Evolutionary conservation across 1,284 basidiomycete genomes (phyloP).

Genomic region (Athelia sp.): DNA sequence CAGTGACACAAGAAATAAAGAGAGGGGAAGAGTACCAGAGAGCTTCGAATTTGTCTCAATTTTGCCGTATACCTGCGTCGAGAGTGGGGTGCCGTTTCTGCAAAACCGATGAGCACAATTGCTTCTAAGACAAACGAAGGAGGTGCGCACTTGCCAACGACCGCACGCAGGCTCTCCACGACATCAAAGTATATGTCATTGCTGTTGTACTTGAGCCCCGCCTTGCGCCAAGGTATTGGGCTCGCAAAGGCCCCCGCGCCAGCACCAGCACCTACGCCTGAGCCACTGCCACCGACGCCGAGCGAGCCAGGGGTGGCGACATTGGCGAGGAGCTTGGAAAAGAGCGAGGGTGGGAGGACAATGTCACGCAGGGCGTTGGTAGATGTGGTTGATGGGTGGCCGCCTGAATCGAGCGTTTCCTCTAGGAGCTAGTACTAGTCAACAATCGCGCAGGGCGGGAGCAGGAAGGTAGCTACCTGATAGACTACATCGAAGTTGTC

Average conservation of each 20-base stretch:
- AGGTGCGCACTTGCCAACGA: constrained; percentile 71
- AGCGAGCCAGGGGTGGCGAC: constrained; percentile 24
- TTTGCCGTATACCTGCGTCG: constrained; percentile 73
- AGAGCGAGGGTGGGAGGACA: constrained; percentile 81
- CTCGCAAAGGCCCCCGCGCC: constrained; percentile 78
- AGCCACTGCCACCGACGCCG: constrained; percentile 37
- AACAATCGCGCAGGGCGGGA: neutral
- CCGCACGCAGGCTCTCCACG: constrained; percentile 77
- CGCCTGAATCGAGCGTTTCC: constrained; percentile 90
- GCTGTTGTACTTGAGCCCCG: constrained; percentile 78
- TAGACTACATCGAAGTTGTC: constrained; percentile 97
- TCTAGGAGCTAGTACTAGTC: constrained; percentile 69
- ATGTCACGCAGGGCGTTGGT: constrained; percentile 90
- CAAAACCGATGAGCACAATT: neutral
- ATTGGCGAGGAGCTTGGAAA: constrained; percentile 73
- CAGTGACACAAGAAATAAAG: constrained; percentile 3
- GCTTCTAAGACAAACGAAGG: neutral
- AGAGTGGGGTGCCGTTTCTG: constrained; percentile 73
- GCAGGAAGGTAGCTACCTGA: constrained; percentile 50
- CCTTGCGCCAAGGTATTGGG: constrained; percentile 91
- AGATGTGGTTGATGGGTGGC: constrained; percentile 93
- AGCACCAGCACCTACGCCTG: constrained; percentile 33
- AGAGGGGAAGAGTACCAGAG: constrained; percentile 47
- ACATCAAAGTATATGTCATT: constrained; percentile 97
- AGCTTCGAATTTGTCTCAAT: constrained; percentile 81